Base-by-base conservation (phyloP, 2,329 filamentous ascomycete species). In the Ilyonectria sp. region DNA sequence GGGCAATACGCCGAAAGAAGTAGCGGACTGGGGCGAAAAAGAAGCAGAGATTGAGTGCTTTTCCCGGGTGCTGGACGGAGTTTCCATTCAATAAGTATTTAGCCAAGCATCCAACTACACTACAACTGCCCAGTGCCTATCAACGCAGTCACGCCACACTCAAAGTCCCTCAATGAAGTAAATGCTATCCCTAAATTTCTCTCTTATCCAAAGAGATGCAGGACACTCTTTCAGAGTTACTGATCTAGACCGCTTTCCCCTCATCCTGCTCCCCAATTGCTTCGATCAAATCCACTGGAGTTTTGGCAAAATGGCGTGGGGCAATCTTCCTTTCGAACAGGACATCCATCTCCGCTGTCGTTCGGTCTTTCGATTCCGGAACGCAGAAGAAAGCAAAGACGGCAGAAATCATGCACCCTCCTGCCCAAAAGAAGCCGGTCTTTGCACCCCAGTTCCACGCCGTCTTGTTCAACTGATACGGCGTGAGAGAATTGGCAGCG, bases 341-440 rank as follows among this genome's bases (percentile, higher is more conserved):
- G 11, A 54, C 26, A 33, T 62, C 59, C n/a, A 62, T 6, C 35
- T 62, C 59, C 33, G 59, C 59, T 19, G 47, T 54, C 15, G 59
- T 62, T 8, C 46, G 15, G 31, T 49, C 44, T n/a, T 49, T 60
- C 3, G 57, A 13, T 74, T 92, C 90, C 0, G 90, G 90, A 0
- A 92, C 80, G 4, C 89, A 85, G 81, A 92, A 92, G 74, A 87
- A 93, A 0, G 87, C 87, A 77, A 91, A 92, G 2, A 91, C 79
- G 67, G 90, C 85, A 76, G 88, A 90, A 52, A 86, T 79, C 75
- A 90, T 87, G 70, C 83, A 81, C 2, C 37, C 37, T 6, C 37
- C 37, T 2, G 37, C 37, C 37, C 37, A 40, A 40, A 77, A 71
- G 66, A 78, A 77, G 15, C 73, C 84, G 76, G 62, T 81, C 79